Evolutionary conservation across 768 basidiomycete species (phyloP), one percentile per base, ranked within the genome.

Genomic region (Xerocomellus chrysenteron): DNA sequence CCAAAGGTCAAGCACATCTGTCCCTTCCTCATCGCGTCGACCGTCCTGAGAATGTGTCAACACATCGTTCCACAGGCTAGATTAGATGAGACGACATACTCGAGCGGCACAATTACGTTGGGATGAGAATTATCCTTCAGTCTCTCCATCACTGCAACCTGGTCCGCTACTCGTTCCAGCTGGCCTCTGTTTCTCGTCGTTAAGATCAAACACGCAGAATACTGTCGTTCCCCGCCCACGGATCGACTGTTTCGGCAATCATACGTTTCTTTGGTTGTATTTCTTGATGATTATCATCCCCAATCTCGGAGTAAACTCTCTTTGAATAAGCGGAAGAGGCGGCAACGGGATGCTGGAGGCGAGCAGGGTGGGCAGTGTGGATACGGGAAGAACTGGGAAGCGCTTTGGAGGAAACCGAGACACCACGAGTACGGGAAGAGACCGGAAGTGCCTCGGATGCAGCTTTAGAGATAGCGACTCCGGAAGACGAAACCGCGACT

Each of bases 191-290:
- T 42, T 33, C 6, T 24, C 6, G 47, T 35, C 33, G 9, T 3
- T 12, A 14, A 19, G 28, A 32, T 32, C 44, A 0, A 50, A 10
- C 5, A 58, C 57, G 6, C 39, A 35, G 16, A 52, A 65, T 2
- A 64, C 54, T 1, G 52, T 52, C 12, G 59, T 56, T 19, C 52
- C 51, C 4, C 56, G 32, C 6, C 63, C 58, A n/a, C 61, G 58
- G 40, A 64, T 50, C 11, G n/a, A 19, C 40, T 3, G 40, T 41
- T 41, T 37, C 40, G 6, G 5, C n/a, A 14, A 11, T 41, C 24
- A 39, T 54, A 8, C 11, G 11, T 30, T 39, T 53, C 26, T 52
- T 49, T 24, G 16, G 50, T 1, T 1, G 8, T 28, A 28, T 28
- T 16, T 26, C 37, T 4, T 39, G 37, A 10, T 21, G 8, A 4